Base-by-base conservation (phyloP, 208 protist genomes). In the Leishmania martiniquensis region DNA sequence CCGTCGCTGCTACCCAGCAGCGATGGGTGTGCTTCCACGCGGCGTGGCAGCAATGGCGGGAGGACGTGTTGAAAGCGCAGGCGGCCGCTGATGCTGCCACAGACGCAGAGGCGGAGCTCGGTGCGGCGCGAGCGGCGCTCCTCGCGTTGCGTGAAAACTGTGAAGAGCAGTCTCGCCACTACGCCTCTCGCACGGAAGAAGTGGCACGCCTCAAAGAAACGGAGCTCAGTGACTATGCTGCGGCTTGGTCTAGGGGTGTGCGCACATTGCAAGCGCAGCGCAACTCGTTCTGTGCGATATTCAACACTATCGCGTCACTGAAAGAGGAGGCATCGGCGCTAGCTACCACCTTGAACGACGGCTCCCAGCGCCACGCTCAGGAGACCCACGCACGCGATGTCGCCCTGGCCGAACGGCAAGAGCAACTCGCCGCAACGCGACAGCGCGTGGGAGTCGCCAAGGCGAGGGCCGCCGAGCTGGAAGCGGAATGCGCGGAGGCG, bases 191-290 rank as follows among this genome's bases (percentile, higher is more conserved):
- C 39, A 1, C 7, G 39, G 57, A 52, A 10, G 69, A 76, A 29
- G 34, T 81, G n/a, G 62, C 47, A 39, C 17, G 22, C 5, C 10
- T 57, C 12, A 80, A 76, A 25, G 74, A 77, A 6, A 22, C 37
- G 32, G 69, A 88, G 71, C 39, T 83, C 29, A 39, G 25, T 25
- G 76, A 81, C 57, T 82, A 89, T 74, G 75, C 81, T 12, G 49
- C 49, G 6, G 85, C 85, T 59, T 77, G 77, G 63, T 47, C 25
- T 34, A 78, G 59, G 51, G 84, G 76, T 0, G 44, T 75, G 59
- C 37, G 47, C 54, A 74, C 80, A n/a, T 29, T 76, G 29, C 20
- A 72, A 9, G 75, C 65, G 20, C 73, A 74, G 44, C 42, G 67
- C 1, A n/a, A 45, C 15, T 78, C 83, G n/a, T 57, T 80, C 9